Base-by-base conservation (phyloP, 2,329 filamentous ascomycete species). In the Clarireedia hainanense region DNA sequence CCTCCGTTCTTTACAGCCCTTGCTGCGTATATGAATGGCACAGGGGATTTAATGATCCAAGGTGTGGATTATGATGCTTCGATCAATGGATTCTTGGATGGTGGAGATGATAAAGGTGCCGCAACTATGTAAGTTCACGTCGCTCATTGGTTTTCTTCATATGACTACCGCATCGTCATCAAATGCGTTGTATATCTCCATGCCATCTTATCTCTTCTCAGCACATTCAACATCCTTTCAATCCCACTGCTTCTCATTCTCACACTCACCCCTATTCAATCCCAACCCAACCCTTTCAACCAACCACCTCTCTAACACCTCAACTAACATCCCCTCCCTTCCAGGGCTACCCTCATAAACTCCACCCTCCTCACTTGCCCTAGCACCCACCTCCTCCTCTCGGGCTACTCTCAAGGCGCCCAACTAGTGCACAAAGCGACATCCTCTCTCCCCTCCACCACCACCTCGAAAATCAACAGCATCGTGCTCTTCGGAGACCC, bases 51-150 rank as follows among this genome's bases (percentile, higher is more conserved):
- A 50, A 64, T 74, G 2, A 72, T 80, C 10, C 80, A 82, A 67
- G 80, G 79, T 45, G 75, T 82, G 20, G 69, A 76, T 34, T 83
- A 82, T 62, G 68, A 73, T 0, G 80, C 79, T 4, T 67, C 69
- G 48, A 57, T 74, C 15, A 58, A 61, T 2, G 77, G 78, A 0
- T 79, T 77, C 59, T 64, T 77, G 4, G 68, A 67, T 12, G 74
- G 75, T 7, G 78, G 78, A 1, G 75, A 76, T 56, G 59, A 61
- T 5, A 65, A 52, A 3, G 78, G 77, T 5, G 74, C 73, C 51
- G 62, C 64, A 40, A 70, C 67, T 55, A 77, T 80, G 75, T 64
- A 54, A 9, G 17, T 30, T 10, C 3, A 30, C 7, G 27, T 10
- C 10, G 27, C 27, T 30, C 6, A 9, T 30, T 30, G 12, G 7